Conservation (phyloP, 1,284 basidiomycete genomes). For the Exobasidium rhododendri region DNA sequence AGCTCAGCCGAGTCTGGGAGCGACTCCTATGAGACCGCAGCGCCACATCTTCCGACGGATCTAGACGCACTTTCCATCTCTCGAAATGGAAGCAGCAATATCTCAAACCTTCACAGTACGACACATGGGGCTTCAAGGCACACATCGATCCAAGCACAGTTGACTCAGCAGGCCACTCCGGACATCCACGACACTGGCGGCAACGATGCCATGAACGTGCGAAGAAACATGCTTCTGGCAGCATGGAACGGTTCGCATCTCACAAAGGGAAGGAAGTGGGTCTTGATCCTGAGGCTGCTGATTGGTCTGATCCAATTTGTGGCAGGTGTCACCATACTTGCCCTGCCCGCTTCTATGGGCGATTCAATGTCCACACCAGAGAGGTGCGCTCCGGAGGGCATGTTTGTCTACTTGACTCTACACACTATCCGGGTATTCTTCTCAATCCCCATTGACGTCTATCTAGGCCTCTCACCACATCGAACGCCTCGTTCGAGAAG, state of each 20-base stretch:
- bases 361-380: constrained; percentile 12
- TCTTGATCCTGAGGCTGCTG: constrained; percentile 23
- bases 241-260: constrained; percentile 27
- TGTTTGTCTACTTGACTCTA: constrained; percentile 41
- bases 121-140: no score
- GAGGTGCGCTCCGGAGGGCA: constrained; percentile 16
- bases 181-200: not conserved
- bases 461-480: constrained; percentile 40
- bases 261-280: constrained; percentile 22
- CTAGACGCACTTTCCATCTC: no score
- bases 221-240: constrained; percentile 28
- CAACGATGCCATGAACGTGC: constrained; percentile 29
- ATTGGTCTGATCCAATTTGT: constrained; percentile 24
- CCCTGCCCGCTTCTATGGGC: constrained; percentile 18
- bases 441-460: constrained; percentile 37
- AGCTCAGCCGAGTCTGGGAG: no score
- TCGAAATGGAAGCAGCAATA: no score
- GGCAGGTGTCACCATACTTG: constrained; percentile 14
- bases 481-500: constrained; percentile 28
- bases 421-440: constrained; percentile 32
- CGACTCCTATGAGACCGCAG: no score
- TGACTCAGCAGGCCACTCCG: no score
- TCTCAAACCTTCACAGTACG: no score
- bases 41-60: no score
- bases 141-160: no score